Base-by-base conservation (phyloP, 2,329 filamentous ascomycete genomes). In the Sporothrix luriei region DNA sequence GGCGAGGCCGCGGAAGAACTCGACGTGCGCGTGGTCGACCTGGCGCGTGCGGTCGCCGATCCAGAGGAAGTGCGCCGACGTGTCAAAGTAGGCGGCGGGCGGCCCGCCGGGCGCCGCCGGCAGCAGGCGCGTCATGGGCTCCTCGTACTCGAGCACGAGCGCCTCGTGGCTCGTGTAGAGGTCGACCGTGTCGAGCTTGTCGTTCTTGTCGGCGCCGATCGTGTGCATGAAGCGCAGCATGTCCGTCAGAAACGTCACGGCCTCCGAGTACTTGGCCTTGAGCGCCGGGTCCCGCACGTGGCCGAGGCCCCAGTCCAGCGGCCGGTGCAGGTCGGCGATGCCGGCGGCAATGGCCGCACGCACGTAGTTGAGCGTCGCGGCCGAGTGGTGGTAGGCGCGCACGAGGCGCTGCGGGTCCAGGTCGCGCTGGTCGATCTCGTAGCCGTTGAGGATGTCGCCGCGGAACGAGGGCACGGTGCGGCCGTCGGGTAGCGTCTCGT, bases 11-110 rank as follows among this genome's bases (percentile, higher is more conserved):
- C 95, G 91, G 86, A 98, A 97, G 84, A 96, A 99, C 81, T 99
- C 95, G 72, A 99, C 91, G 79, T 99, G 95, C 0, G 91, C 94
- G 75, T 94, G 92, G 77, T 95, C 91, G 59, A 97, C 88, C 80
- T 98, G 94, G 61, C 95, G 88, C 1, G 95, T 99, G 73, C 95
- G 91, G 80, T 99, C 95, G 68, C 95, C 95, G 75, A 99, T 96
- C 95, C 95, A 99, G 78, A 99, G 86, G 83, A 99, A 98, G 78
- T 99, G 95, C 0, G 93, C 92, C 4, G 93, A 97, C 0, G 94
- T 98, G 80, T 97, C 91, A 82, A 96, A 98, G 85, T 92, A 96
- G 76, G 90, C 88, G 1, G 64, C 2, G 11, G 57, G 19, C 26
- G 59, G 21, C 1, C 19, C 40, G 14, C 40, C n/a, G n/a, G n/a